Percentiles rank a stretch among this genome's conserved stretches.
phyloP scores from a whole-genome alignment of 805 yeast genomes.

The Nakazawaea pomicola region DNA sequence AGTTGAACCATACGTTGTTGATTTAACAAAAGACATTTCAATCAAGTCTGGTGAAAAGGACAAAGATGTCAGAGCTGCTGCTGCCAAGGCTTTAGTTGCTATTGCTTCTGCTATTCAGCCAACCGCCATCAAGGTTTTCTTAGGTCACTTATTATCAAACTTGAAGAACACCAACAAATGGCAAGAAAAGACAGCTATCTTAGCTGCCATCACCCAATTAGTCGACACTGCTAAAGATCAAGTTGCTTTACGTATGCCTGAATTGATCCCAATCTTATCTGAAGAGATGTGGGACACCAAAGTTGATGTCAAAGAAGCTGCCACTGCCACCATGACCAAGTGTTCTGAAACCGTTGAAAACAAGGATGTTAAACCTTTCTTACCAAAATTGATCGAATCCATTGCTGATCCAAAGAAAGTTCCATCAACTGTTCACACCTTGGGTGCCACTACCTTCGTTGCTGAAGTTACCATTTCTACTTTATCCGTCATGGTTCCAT shows the following conservation, averaged over 20 bases:
- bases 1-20: slow-evolving; percentile 93
- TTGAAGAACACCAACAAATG: slow-evolving; percentile 80
- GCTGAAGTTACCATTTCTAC: slow-evolving; percentile 99
- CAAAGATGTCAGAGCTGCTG: slow-evolving; percentile 66
- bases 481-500: slow-evolving; percentile 98
- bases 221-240: slow-evolving; percentile 95
- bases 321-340: slow-evolving; percentile 91
- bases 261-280: slow-evolving; percentile 95
- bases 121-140: slow-evolving; percentile 81
- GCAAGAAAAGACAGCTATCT: slow-evolving; percentile 94
- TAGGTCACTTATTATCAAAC: slow-evolving; percentile 72
- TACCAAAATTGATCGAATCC: slow-evolving; percentile 95
- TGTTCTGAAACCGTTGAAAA: slow-evolving; percentile 97
- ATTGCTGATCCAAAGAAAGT: slow-evolving; percentile 96
- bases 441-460: slow-evolving; percentile 99
- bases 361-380: slow-evolving; percentile 99
- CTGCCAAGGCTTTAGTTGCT: slow-evolving; percentile 71
- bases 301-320: slow-evolving; percentile 95
- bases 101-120: slow-evolving; percentile 85
- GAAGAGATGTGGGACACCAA: slow-evolving; percentile 99
- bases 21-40: slow-evolving; percentile 64
- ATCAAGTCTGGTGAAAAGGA: slow-evolving; percentile 89
- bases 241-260: slow-evolving; percentile 98
- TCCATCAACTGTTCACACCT: slow-evolving; percentile 96
- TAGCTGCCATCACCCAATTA: slow-evolving; percentile 77